phyloP scores from a whole-genome alignment of 192 early-diverging fungal species.

The Coemansia sp. region DNA sequence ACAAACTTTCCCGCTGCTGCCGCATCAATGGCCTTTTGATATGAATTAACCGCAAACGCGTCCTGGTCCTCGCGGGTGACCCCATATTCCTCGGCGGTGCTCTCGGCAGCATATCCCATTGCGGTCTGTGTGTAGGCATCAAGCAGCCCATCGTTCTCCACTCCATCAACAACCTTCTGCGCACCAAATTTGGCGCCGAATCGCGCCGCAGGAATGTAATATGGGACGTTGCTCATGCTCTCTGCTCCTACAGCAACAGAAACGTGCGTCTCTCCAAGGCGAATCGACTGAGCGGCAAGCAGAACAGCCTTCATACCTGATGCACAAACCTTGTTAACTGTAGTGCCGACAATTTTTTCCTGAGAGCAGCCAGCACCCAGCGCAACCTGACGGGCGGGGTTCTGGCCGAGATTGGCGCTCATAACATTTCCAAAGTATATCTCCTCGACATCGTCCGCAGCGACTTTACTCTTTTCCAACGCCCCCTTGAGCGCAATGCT shows the following conservation, averaged over 20 bases:
- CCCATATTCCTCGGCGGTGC: slow-evolving; percentile 74
- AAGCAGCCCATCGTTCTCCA: slow-evolving; percentile 72
- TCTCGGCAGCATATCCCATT: slow-evolving; percentile 81
- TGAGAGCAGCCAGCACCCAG: slow-evolving; percentile 67
- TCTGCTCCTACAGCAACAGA: slow-evolving; percentile 76
- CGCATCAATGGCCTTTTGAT: slow-evolving; percentile 74
- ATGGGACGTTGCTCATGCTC: slow-evolving; percentile 82
- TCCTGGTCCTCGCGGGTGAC: slow-evolving; percentile 81
- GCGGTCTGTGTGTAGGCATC: slow-evolving; percentile 71
- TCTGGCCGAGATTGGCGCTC: slow-evolving; percentile 79
- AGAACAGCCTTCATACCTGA: slow-evolving; percentile 79
- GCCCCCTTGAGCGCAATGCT: slow-evolving; percentile 78
- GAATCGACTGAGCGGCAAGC: slow-evolving; percentile 73
- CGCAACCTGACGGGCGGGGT: slow-evolving; percentile 81
- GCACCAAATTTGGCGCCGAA: slow-evolving; percentile 77
- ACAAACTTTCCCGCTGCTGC: slow-evolving; percentile 60
- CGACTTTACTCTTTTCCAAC: slow-evolving; percentile 58
- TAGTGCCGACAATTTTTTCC: slow-evolving; percentile 64
- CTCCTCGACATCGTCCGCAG: slow-evolving; percentile 69
- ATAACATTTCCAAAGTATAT: slow-evolving; percentile 77
- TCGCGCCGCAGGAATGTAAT: slow-evolving; percentile 76
- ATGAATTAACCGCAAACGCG: slow-evolving; percentile 70
- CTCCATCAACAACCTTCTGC: slow-evolving; percentile 68
- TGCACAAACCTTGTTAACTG: slow-evolving; percentile 84
- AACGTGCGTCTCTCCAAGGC: slow-evolving; percentile 68